A percentile compares a stretch with the other conserved stretches of the same genome.
These are phyloP conservation scores for Aquanectria penicillioides DNA, from an alignment of 2,329 filamentous ascomycete genomes.

Conservation along the genomic window DNA sequence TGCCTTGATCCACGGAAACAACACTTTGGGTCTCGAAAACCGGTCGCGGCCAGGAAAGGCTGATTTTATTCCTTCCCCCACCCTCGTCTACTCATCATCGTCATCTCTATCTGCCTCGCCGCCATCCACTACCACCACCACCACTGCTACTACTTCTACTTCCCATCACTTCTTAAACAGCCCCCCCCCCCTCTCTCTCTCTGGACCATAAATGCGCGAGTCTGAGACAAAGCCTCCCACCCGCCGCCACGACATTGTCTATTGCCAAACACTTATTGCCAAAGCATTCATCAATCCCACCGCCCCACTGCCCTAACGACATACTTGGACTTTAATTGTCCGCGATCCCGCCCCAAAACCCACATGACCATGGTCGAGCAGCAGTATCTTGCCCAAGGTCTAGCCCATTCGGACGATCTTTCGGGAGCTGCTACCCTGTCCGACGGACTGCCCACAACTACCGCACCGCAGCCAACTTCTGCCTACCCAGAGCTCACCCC, in stretches of 20 bases:
- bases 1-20: constrained; percentile 27
- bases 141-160: too few species aligned
- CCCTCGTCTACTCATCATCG: background rate
- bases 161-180: constrained; percentile 22
- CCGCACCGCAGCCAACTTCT: too few species aligned
- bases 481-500: constrained; percentile 44
- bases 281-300: constrained; percentile 23
- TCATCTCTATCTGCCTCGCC: constrained; percentile 37
- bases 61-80: constrained; percentile 30
- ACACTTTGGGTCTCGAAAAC: constrained; percentile 39
- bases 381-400: constrained; percentile 47
- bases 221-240: constrained; percentile 32
- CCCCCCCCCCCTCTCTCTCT: constrained; percentile 31
- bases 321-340: constrained; percentile 36
- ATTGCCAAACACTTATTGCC: constrained; percentile 28
- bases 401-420: constrained; percentile 45
- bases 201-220: constrained; percentile 41
- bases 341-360: constrained; percentile 29
- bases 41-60: constrained; percentile 44
- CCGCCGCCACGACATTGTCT: constrained; percentile 30
- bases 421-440: constrained; percentile 42
- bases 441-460: constrained; percentile 30
- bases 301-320: constrained; percentile 32
- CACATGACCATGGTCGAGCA: constrained; percentile 50
- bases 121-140: constrained; percentile 1